Base-by-base conservation (phyloP, 495 filamentous ascomycete species). In the Oidiodendron maius region DNA sequence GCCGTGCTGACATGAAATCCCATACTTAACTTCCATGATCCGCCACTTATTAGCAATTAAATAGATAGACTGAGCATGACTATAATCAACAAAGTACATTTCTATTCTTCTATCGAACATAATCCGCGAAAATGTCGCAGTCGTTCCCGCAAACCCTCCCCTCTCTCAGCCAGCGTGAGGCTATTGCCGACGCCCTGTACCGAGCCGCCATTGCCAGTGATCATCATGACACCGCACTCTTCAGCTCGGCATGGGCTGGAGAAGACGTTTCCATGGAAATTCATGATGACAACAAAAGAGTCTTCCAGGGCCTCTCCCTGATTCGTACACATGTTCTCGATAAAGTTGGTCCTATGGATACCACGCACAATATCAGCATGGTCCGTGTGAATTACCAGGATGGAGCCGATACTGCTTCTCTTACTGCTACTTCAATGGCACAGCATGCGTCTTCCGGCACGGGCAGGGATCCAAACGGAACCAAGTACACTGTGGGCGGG, bases 291-390 rank as follows among this genome's bases (percentile, higher is more conserved):
- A 57, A 62, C 48, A 57, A 49, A 8, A 13, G 18, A 0, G 5
- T 49, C 9, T 38, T 57, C 30, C 20, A 59, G 0, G 63, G 63
- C 10, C 46, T 61, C 1, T 5, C 46, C 2, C 51, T 48, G 0
- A 61, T 66, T 41, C 30, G 48, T 4, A 26, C 41, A 35, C 16
- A 36, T 3, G 51, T 50, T n/a, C 59, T 58, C 18, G 58, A 49
- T 12, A 6, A 18, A 0, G 40, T 68, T 39, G 32, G 52, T 11
- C 57, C 57, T 21, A 21, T 68, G 39, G 61, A 68, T 36, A 66
- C 65, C 10, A 68, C 61, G 1, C 65, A 68, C 44, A 52, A 58
- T 22, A 20, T 62, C 16, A 66, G 40, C 40, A 66, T 65, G 30
- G 40, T 64, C 1, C 63, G 65, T 1, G 49, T 65, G 34, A 57